Percentiles rank a stretch among this genome's conserved stretches.
These are phyloP conservation scores for Aspergillus coremiiformis DNA, from an alignment of 495 filamentous ascomycete species.

Conservation along the genomic window DNA sequence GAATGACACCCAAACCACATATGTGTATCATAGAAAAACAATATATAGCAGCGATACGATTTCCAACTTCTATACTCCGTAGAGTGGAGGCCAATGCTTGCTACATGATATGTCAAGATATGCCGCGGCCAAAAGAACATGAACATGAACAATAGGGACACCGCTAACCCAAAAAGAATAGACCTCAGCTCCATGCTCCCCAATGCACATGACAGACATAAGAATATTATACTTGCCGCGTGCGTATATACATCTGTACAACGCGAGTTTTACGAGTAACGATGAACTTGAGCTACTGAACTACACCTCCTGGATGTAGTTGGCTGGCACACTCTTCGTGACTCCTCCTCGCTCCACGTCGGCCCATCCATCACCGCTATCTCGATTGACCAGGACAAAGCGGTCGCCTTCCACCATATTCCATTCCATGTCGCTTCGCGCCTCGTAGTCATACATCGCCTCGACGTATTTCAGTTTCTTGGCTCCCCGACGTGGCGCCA, in stretches of 20 bases:
- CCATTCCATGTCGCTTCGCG: conserved; percentile 78
- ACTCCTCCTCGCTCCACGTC: conserved; percentile 89
- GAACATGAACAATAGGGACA: background rate
- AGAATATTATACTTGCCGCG: background rate
- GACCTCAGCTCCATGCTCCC: background rate
- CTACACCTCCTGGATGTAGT: conserved; percentile 75
- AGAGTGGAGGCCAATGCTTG: background rate
- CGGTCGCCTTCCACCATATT: conserved; percentile 85
- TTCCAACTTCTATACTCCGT: background rate
- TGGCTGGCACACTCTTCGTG: conserved; percentile 88
- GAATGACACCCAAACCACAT: too few species aligned
- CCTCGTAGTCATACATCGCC: conserved; percentile 85
- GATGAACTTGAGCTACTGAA: background rate
- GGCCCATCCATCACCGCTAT: conserved; percentile 90
- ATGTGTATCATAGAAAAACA: too few species aligned
- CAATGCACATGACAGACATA: background rate
- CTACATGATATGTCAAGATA: background rate
- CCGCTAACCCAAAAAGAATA: background rate
- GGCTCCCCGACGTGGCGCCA: conserved; percentile 84
- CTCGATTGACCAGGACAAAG: conserved; percentile 78
- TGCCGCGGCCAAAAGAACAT: background rate
- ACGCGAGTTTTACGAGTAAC: background rate
- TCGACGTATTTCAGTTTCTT: conserved; percentile 95
- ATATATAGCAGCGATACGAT: background rate
- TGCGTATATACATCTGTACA: background rate